These are phyloP conservation scores for Xylaria sp. DNA, from an alignment of 2,329 filamentous ascomycete species.

Conservation along the genomic window DNA sequence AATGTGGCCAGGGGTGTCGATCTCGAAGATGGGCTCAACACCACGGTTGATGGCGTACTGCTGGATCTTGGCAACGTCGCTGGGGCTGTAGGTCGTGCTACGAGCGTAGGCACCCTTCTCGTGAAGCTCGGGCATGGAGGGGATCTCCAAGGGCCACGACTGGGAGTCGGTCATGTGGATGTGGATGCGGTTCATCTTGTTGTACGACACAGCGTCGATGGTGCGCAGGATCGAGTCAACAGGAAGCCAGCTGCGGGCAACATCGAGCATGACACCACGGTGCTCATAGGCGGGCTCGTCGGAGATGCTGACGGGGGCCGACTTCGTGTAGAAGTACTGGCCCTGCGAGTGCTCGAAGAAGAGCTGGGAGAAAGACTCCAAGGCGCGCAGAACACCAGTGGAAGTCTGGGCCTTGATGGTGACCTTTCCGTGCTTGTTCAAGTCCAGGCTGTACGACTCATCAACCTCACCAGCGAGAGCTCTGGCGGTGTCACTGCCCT, in stretches of 20 bases:
- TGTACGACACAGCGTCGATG: conserved; percentile 71
- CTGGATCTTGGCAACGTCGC: conserved; percentile 62
- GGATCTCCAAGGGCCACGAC: conserved; percentile 79
- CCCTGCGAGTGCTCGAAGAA: conserved; percentile 66
- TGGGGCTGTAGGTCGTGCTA: conserved; percentile 61
- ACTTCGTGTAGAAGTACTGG: conserved; percentile 57
- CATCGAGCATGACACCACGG: conserved; percentile 75
- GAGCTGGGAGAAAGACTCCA: conserved; percentile 73
- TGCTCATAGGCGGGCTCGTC: conserved; percentile 71
- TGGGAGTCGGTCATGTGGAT: conserved; percentile 79
- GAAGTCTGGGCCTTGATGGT: conserved; percentile 61
- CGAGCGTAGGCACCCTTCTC: conserved; percentile 67
- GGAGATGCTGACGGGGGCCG: conserved; percentile 65
- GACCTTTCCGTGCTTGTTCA: conserved; percentile 54
- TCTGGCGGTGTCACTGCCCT: conserved; percentile 52
- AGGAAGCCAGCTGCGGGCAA: conserved; percentile 66
- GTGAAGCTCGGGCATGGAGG: conserved; percentile 65
- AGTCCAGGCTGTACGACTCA: conserved; percentile 66
- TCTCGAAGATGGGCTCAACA: conserved; percentile 67
- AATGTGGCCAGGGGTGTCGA: conserved; percentile 78
- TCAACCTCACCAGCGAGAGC: conserved; percentile 60
- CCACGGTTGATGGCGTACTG: conserved; percentile 64
- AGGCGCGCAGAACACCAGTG: conserved; percentile 63
- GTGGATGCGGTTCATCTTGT: conserved; percentile 79
- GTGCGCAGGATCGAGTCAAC: conserved; percentile 64